Evolutionary conservation across 2,329 filamentous ascomycete genomes (phyloP), one percentile per base, ranked within the genome.

Genomic region (Aureobasidium zeae): DNA sequence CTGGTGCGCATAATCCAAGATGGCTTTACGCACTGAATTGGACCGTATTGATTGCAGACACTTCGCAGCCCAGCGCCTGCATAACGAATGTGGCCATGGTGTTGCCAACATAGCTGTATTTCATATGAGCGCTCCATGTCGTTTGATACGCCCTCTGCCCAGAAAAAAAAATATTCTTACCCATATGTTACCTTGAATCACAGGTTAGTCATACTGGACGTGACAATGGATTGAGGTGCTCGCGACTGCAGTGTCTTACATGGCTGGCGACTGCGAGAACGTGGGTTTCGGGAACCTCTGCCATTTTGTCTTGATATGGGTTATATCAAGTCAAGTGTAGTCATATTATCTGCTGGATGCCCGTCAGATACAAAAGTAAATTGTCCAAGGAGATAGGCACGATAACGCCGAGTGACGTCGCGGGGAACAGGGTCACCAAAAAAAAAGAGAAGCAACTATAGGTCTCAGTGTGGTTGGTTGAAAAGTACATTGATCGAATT

Each of bases 11-110:
- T n/a, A n/a, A n/a, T n/a, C n/a, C n/a, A n/a, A n/a, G n/a, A n/a
- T n/a, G n/a, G n/a, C n/a, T n/a, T n/a, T 25, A 66, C 81, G 63
- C 70, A 94, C 89, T 96, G 69, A 95, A 98, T 57, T 98, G 84
- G 5, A 98, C 91, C 0, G 91, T 98, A 62, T 98, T 95, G 56
- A 98, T 74, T 2, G 87, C 86, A 7, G 87, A 83, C 5, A 95
- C 89, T 57, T 98, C 89, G 59, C 87, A 95, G 35, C 91, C 91
- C 38, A 98, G 68, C 1, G 84, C 83, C 63, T 98, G 89, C 73
- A 98, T 82, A 52, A 88, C 86, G 59, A 94, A 93, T 1, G 87
- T 87, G 30, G 88, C 88, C 72, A 98, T 94, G 57, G 89, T 94
- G 63, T 98, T 98, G 39, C 91, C 91, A 53, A 98, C 91, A 73